Base-by-base conservation (phyloP, 2,329 filamentous ascomycete species). In the Fusarium sp. region DNA sequence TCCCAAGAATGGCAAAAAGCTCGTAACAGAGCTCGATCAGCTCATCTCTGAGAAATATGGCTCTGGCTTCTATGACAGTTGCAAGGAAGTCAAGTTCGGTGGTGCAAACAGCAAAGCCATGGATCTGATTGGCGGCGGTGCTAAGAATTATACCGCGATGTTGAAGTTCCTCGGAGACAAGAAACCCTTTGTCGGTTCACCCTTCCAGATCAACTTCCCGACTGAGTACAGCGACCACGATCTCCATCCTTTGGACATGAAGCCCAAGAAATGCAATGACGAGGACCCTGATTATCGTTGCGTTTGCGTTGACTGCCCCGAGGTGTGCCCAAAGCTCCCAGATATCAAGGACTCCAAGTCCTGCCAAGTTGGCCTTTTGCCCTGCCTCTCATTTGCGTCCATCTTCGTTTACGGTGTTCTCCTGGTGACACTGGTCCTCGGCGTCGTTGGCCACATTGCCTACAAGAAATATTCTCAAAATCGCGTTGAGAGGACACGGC, bases 81-180 rank as follows among this genome's bases (percentile, higher is more conserved):
- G 96, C 83, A 98, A 98, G 80, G 94, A 99, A 78, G 95, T 99
- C 80, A 99, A 99, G 77, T 97, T 98, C 74, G 96, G 96, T 35
- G 91, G 94, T 9, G 94, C 95, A 40, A 97, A 97, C 76, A 91
- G 92, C 63, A 94, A 91, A 74, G 96, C 95, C 17, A 99, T 99
- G 87, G 91, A 95, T 72, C 90, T 99, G 72, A 98, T 99, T 63
- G 96, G 96, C 31, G 96, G 96, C 17, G 94, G 95, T 17, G 96
- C 96, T 14, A 95, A 94, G 79, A 92, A 97, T 76, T 96, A 95
- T 77, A 88, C 89, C 0, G 87, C 91, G 40, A 91, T 99, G 71
- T 82, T 99, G 70, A 95, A 94, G 75, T 99, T 98, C 73, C 81
- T 99, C 33, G 96, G 96, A 17, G 90, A 97, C 78, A 95, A 97